Conservation (phyloP, 1,284 basidiomycete species). For the Filobasidium uniguttulatum region DNA sequence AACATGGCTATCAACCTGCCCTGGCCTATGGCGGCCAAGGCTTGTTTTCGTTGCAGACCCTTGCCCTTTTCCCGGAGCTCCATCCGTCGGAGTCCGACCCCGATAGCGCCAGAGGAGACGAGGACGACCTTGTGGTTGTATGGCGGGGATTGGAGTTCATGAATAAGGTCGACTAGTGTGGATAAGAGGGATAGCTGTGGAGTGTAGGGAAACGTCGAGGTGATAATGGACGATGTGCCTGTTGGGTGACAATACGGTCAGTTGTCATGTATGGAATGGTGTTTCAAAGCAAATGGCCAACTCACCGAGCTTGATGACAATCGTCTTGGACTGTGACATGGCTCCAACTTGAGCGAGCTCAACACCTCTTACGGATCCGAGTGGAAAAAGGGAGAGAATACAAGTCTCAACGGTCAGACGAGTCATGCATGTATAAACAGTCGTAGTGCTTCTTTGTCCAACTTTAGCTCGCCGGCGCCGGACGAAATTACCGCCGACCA, state of each 20-base stretch:
- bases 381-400: too few species aligned
- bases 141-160: conserved; percentile 47
- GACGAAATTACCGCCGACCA: too few species aligned
- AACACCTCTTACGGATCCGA: too few species aligned
- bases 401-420: too few species aligned
- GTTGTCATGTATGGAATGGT: conserved; percentile 1
- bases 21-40: conserved; percentile 91
- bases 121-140: conserved; percentile 88
- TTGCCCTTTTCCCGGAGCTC: conserved; percentile 65
- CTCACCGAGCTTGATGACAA: conserved; percentile 75
- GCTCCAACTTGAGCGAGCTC: too few species aligned
- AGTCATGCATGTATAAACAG: too few species aligned
- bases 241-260: conserved; percentile 8
- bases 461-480: too few species aligned
- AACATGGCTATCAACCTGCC: conserved; percentile 88
- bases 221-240: conserved; percentile 90
- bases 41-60: conserved; percentile 80
- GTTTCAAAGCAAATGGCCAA: conserved; percentile 1
- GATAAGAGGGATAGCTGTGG: conserved; percentile 83
- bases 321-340: conserved; percentile 41
- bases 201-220: conserved; percentile 67
- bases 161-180: conserved; percentile 80
- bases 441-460: too few species aligned
- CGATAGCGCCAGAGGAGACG: conserved; percentile 92
- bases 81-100: conserved; percentile 87